Base-by-base conservation (phyloP, 1,284 basidiomycete genomes). In the Kwoniella shivajii region DNA sequence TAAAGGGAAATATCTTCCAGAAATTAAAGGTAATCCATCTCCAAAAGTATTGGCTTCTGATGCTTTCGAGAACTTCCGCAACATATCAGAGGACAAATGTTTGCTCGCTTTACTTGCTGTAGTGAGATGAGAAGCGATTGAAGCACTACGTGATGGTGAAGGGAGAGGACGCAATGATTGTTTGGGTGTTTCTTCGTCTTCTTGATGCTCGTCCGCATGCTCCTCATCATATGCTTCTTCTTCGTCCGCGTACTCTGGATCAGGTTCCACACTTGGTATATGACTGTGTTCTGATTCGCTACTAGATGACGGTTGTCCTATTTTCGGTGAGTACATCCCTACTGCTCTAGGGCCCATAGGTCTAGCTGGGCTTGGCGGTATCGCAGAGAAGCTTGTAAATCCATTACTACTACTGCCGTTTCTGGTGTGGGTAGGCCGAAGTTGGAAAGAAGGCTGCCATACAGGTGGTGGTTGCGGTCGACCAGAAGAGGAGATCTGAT, bases 391-490 rank as follows among this genome's bases (percentile, higher is more conserved):
- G 22, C 58, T 65, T 6, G 54, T 41, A 52, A 69, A 71, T 9
- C 60, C 63, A 42, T 66, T 59, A 33, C 36, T 41, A 24, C 50
- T 45, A 34, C 52, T 50, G 4, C 27, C 7, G 4, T 33, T 13
- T 4, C 66, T 57, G 18, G 56, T 59, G 43, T 71, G 71, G 0
- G 69, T 71, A 1, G 69, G 69, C 27, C 67, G 57, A 18, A 71
- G 61, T 4, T 64, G 36, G 34, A 73, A 66, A 1, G 59, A 46
- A 37, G 69, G 67, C 37, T 65, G 66, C 27, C 41, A 29, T 14
- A 6, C 26, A 27, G 33, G 26, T 13, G 13, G 20, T 48, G 44
- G 43, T 13, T 31, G 31, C 37, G 50, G 41, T 45, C 46, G 50
- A 39, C 26, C 6, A 27, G 11, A n/a, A n/a, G 22, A 6, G 22